A percentile compares a stretch with the other conserved stretches of the same genome.
phyloP scores from a whole-genome alignment of 2,329 filamentous ascomycete species.

The Ophiostoma perfectum region DNA sequence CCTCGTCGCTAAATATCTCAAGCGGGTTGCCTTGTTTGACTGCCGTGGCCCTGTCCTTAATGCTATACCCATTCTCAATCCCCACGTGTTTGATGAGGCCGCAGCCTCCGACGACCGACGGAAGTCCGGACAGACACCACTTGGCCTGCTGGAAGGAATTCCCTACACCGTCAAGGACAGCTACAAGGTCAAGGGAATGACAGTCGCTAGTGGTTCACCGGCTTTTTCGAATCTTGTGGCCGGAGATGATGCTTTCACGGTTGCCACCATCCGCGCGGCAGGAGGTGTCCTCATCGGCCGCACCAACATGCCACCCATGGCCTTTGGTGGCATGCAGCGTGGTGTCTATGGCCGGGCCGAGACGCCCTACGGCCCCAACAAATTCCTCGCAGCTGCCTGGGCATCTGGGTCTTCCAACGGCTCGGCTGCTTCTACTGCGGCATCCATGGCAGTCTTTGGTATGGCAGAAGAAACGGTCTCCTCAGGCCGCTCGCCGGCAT shows the following conservation, averaged over 20 bases:
- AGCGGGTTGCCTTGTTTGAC: background rate
- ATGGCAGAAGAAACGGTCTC: background rate
- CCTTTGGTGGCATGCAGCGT: background rate
- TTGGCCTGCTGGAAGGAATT: background rate
- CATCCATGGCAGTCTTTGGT: background rate
- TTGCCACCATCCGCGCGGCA: background rate
- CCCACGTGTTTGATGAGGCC: constrained; percentile 31
- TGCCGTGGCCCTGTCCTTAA: background rate
- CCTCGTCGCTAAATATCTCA: background rate
- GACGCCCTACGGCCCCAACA: background rate
- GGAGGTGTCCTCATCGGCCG: background rate
- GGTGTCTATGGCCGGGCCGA: background rate
- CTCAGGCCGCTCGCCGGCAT: background rate
- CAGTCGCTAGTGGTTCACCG: background rate
- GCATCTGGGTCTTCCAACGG: background rate
- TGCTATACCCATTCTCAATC: constrained; percentile 35
- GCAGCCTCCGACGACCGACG: background rate
- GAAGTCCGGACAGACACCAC: background rate
- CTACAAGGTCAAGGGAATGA: background rate
- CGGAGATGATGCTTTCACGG: background rate
- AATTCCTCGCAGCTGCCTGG: background rate
- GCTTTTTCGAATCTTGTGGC: background rate
- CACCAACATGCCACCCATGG: background rate
- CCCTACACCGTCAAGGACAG: background rate
- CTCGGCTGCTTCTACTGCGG: background rate